A percentile compares a stretch with the other conserved stretches of the same genome.
Evolutionary conservation across 306 rosid genomes (phyloP).

Genomic region (Pachyrhizus erosus): DNA sequence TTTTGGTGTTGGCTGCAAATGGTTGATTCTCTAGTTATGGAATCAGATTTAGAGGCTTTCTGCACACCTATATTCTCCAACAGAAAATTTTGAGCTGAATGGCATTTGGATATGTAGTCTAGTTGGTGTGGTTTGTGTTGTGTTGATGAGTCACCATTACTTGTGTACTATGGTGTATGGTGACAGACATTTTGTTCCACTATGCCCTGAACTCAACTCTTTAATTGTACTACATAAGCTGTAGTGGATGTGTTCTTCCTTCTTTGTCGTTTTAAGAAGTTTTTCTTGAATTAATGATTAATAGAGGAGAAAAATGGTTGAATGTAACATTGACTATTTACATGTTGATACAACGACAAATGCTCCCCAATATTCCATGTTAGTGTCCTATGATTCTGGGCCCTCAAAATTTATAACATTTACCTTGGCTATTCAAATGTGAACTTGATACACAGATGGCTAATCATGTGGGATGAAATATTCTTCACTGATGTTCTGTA

Average conservation of each 20-base stretch:
- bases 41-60: neutral
- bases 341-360: neutral
- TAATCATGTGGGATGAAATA: neutral
- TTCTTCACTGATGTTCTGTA: neutral
- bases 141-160: too few relatives aligned
- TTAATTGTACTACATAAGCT: neutral
- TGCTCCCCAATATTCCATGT: neutral
- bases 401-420: neutral
- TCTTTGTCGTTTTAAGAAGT: neutral
- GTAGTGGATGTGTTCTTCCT: neutral
- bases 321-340: too few relatives aligned
- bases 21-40: neutral
- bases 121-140: neutral
- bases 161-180: neutral
- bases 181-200: neutral
- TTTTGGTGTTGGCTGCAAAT: neutral
- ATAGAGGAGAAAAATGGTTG: conserved; percentile 7
- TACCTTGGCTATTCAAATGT: neutral
- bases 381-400: neutral
- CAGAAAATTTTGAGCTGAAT: neutral
- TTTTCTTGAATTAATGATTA: conserved; percentile 16
- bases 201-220: neutral
- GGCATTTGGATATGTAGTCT: neutral
- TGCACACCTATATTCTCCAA: neutral
- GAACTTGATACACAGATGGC: neutral